phyloP scores from a whole-genome alignment of 352 stramenopile species.

The Globisporangium apiculatum region DNA sequence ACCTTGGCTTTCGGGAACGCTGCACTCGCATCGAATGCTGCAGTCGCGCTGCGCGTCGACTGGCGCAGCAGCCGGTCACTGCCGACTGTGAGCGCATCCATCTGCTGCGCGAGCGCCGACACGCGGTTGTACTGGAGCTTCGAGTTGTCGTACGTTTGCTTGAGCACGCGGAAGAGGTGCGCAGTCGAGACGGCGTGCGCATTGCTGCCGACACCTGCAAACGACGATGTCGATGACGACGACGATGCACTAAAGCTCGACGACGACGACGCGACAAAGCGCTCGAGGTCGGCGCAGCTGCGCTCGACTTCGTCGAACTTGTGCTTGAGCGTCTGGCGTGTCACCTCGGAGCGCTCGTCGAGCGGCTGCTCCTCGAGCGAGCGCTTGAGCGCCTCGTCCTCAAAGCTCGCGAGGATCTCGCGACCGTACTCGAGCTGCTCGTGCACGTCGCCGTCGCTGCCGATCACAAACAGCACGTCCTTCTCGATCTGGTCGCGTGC shows the following conservation, averaged over 20 bases:
- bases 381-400: slow-evolving; percentile 51
- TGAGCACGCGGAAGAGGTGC: slow-evolving; percentile 60
- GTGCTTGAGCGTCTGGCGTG: slow-evolving; percentile 30
- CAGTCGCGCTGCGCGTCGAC: slow-evolving; percentile 15
- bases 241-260: too few species aligned
- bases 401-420: slow-evolving; percentile 63
- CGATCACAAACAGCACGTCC: slow-evolving; percentile 69
- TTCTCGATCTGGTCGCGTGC: slow-evolving; percentile 58
- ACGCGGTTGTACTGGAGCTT: slow-evolving; percentile 71
- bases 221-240: not conserved
- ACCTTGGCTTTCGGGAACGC: slow-evolving; percentile 26
- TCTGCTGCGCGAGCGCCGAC: slow-evolving; percentile 36
- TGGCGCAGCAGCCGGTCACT: slow-evolving; percentile 16
- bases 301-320: slow-evolving; percentile 48
- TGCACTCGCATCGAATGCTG: slow-evolving; percentile 12
- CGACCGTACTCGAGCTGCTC: slow-evolving; percentile 65
- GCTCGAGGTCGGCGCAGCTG: slow-evolving; percentile 44
- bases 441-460: slow-evolving; percentile 68
- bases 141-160: slow-evolving; percentile 69
- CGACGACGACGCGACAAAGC: slow-evolving; percentile 16
- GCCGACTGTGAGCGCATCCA: slow-evolving; percentile 45
- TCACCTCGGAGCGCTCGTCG: slow-evolving; percentile 57
- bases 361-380: slow-evolving; percentile 63
- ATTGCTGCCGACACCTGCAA: slow-evolving; percentile 1
- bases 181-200: slow-evolving; percentile 20